Percentiles rank a stretch among this genome's conserved stretches.
Conservation (phyloP, 2,329 filamentous ascomycete species). For the Arthrobotrys conoides region DNA sequence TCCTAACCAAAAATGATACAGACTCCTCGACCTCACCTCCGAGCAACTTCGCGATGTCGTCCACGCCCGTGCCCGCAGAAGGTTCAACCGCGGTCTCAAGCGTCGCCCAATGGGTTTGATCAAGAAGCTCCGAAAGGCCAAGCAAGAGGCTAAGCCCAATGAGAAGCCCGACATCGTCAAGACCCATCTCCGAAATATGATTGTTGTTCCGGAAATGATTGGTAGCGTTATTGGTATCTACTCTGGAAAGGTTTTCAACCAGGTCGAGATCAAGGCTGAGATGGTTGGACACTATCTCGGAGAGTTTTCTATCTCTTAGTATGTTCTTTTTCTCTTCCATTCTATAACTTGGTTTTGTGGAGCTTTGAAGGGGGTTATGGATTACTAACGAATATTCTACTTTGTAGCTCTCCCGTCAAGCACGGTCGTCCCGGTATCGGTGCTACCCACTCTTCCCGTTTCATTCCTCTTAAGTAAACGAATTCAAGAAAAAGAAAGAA, state of each 20-base stretch:
- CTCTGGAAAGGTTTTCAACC: slow-evolving; percentile 99
- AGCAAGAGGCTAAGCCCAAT: slow-evolving; percentile 98
- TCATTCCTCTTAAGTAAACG: slow-evolving; percentile 99
- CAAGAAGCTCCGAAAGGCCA: slow-evolving; percentile 99
- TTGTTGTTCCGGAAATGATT: slow-evolving; percentile 99
- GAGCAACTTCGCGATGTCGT: slow-evolving; percentile 99
- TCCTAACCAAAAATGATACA: slow-evolving; percentile 67
- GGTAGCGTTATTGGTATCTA: slow-evolving; percentile 98
- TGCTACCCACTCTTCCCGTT: slow-evolving; percentile 99
- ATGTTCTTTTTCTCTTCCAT: slow-evolving; percentile 70
- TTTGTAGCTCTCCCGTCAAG: slow-evolving; percentile 95
- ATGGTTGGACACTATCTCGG: slow-evolving; percentile 99
- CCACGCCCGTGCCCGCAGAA: slow-evolving; percentile 96
- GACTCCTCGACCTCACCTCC: slow-evolving; percentile 97
- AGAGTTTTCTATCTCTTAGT: slow-evolving; percentile 99
- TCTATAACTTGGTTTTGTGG: background rate
- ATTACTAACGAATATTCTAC: slow-evolving; percentile 14
- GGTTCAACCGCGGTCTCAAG: slow-evolving; percentile 99
- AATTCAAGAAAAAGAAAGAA: background rate
- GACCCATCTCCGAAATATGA: slow-evolving; percentile 99
- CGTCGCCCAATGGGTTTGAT: slow-evolving; percentile 99
- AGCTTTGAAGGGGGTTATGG: background rate
- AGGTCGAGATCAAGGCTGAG: slow-evolving; percentile 99
- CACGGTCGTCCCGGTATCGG: slow-evolving; percentile 99
- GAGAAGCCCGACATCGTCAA: slow-evolving; percentile 99